phyloP scores from a whole-genome alignment of 352 stramenopile species.

The Halophytophthora polymorphica region DNA sequence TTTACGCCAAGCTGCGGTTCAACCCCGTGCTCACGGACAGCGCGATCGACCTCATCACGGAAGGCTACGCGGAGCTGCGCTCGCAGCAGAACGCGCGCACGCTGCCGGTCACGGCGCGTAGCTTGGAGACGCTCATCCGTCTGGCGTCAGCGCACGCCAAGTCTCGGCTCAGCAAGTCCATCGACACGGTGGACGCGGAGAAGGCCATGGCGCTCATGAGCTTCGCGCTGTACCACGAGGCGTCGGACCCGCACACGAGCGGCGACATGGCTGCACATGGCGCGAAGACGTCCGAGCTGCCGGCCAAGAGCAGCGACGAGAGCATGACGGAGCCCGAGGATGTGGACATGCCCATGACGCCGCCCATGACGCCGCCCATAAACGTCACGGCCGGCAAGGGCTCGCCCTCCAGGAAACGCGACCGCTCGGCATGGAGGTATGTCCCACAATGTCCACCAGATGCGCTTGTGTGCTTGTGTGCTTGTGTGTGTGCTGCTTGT shows the following conservation, averaged over 20 bases:
- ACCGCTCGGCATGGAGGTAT: slow-evolving; percentile 61
- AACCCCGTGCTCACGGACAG: slow-evolving; percentile 81
- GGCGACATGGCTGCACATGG: slow-evolving; percentile 11
- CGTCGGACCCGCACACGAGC: slow-evolving; percentile 39
- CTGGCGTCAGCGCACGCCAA: slow-evolving; percentile 98
- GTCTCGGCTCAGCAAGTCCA: slow-evolving; percentile 86
- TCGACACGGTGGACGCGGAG: slow-evolving; percentile 81
- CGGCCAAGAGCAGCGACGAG: slow-evolving; percentile 16
- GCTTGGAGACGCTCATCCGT: slow-evolving; percentile 99
- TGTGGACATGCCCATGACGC: slow-evolving; percentile 24
- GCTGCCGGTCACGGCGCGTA: slow-evolving; percentile 96
- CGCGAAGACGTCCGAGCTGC: slow-evolving; percentile 11
- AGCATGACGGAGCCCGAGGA: slow-evolving; percentile 21
- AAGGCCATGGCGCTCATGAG: slow-evolving; percentile 95
- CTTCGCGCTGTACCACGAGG: slow-evolving; percentile 98
- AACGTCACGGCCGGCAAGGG: slow-evolving; percentile 7
- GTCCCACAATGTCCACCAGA: slow-evolving; percentile 7
- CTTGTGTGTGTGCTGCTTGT: neutral
- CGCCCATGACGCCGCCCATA: slow-evolving; percentile 16
- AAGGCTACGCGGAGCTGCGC: slow-evolving; percentile 96
- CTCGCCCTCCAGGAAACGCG: slow-evolving; percentile 60
- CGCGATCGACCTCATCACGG: slow-evolving; percentile 94
- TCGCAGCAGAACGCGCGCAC: slow-evolving; percentile 92
- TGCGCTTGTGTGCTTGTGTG: slow-evolving; percentile 2
- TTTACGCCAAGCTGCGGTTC: slow-evolving; percentile 97